Conservation (phyloP, 2,329 filamentous ascomycete species). For the Elsinoe batatas region DNA sequence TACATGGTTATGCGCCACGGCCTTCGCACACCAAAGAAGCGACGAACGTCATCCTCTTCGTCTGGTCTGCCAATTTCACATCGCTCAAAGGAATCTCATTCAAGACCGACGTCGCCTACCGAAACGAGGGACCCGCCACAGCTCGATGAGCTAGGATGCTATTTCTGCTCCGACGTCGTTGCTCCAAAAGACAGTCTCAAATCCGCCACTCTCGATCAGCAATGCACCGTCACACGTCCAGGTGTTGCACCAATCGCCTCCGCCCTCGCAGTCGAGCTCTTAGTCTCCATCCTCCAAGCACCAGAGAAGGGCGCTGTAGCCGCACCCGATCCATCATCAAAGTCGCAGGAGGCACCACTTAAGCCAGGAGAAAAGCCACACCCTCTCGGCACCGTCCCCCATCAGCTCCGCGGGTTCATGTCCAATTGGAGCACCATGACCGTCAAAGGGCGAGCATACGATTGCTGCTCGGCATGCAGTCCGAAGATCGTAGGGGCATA, state of each 20-base stretch:
- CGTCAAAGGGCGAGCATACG: slow-evolving; percentile 64
- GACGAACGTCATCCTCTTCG: slow-evolving; percentile 18
- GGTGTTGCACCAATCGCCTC: slow-evolving; percentile 89
- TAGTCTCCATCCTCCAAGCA: slow-evolving; percentile 77
- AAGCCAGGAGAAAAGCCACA: slow-evolving; percentile 18
- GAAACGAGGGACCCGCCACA: slow-evolving; percentile 30
- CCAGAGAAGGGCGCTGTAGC: slow-evolving; percentile 33
- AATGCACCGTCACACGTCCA: slow-evolving; percentile 92
- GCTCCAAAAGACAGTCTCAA: slow-evolving; percentile 88
- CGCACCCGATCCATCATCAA: slow-evolving; percentile 22
- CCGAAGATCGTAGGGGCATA: slow-evolving; percentile 60
- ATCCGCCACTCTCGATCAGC: slow-evolving; percentile 90
- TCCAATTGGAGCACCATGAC: slow-evolving; percentile 64
- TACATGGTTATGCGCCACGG: slow-evolving; percentile 97
- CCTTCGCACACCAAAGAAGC: slow-evolving; percentile 35
- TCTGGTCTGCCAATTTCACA: slow-evolving; percentile 12
- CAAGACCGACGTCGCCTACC: background rate
- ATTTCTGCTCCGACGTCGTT: slow-evolving; percentile 97
- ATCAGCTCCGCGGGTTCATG: slow-evolving; percentile 71
- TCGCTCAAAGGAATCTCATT: slow-evolving; percentile 1
- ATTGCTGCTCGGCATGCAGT: slow-evolving; percentile 73
- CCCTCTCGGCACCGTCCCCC: slow-evolving; percentile 63
- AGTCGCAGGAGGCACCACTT: slow-evolving; percentile 17
- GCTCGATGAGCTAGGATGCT: slow-evolving; percentile 67
- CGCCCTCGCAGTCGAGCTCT: slow-evolving; percentile 77